Conservation (phyloP, 352 stramenopile species). For the Phytophthora ohioensis region DNA sequence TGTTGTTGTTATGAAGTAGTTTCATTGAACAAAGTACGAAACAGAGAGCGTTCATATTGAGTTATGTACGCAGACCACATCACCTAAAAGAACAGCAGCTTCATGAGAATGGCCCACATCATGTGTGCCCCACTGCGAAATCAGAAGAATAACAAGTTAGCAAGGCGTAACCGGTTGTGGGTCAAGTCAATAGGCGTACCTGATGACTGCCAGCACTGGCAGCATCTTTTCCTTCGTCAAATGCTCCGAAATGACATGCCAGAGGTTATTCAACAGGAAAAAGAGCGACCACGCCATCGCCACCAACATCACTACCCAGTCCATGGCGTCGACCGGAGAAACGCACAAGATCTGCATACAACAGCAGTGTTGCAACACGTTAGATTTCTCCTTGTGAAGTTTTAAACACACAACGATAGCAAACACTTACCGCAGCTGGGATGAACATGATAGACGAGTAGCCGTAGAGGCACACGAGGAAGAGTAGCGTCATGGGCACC, state of each 20-base stretch:
- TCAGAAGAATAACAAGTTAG: slow-evolving; percentile 18
- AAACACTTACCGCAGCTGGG: slow-evolving; percentile 64
- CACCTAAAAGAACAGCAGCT: slow-evolving; percentile 87
- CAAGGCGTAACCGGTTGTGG: neutral
- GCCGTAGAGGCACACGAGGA: slow-evolving; percentile 86
- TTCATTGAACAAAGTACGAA: slow-evolving; percentile 2
- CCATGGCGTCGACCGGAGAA: slow-evolving; percentile 70
- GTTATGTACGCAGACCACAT: slow-evolving; percentile 26
- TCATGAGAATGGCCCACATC: slow-evolving; percentile 86
- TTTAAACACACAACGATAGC: slow-evolving; percentile 4
- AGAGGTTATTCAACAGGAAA: slow-evolving; percentile 86
- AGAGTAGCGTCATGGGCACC: slow-evolving; percentile 80
- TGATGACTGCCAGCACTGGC: slow-evolving; percentile 82
- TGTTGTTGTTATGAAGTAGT: slow-evolving; percentile 2
- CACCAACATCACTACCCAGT: slow-evolving; percentile 85
- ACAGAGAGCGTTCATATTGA: slow-evolving; percentile 29
- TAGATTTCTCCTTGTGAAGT: neutral
- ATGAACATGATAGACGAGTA: slow-evolving; percentile 90
- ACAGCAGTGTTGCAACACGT: neutral
- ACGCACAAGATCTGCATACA: slow-evolving; percentile 76
- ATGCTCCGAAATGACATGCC: slow-evolving; percentile 77
- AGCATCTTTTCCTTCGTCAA: slow-evolving; percentile 91
- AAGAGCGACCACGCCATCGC: slow-evolving; percentile 88
- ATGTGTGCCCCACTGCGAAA: slow-evolving; percentile 73
- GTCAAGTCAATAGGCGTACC: slow-evolving; percentile 44